Conservation (phyloP, 495 filamentous ascomycete species). For the Penicillium samsonianum region DNA sequence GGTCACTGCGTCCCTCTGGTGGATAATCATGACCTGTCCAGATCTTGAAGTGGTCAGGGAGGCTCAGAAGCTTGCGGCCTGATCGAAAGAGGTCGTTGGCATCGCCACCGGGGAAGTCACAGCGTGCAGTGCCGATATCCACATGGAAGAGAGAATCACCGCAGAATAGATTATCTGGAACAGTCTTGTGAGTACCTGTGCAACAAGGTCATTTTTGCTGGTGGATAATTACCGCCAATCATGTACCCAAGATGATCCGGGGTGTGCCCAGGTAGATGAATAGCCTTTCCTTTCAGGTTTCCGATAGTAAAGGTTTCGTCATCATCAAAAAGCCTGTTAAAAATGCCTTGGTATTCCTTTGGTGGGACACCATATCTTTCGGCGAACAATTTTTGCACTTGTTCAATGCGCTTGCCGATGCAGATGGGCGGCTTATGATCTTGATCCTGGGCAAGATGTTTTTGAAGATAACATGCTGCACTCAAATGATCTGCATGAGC, state of each 20-base stretch:
- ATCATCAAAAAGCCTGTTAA: slow-evolving; percentile 56
- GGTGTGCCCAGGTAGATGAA: slow-evolving; percentile 63
- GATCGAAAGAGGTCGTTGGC: slow-evolving; percentile 49
- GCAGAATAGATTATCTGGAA: slow-evolving; percentile 55
- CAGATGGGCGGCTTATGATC: slow-evolving; percentile 39
- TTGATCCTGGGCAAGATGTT: slow-evolving; percentile 31
- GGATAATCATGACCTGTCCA: slow-evolving; percentile 57
- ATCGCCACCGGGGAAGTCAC: slow-evolving; percentile 61
- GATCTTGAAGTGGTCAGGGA: slow-evolving; percentile 48
- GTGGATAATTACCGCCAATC: slow-evolving; percentile 44
- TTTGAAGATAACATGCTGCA: slow-evolving; percentile 55
- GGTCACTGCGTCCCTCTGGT: slow-evolving; percentile 28
- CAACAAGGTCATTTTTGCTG: not conserved
- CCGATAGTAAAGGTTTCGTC: slow-evolving; percentile 55
- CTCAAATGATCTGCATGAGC: slow-evolving; percentile 66
- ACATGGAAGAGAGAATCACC: slow-evolving; percentile 62
- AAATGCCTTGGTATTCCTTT: slow-evolving; percentile 45
- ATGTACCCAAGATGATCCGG: slow-evolving; percentile 62
- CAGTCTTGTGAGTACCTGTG: slow-evolving; percentile 3
- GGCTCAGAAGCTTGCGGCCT: slow-evolving; percentile 43
- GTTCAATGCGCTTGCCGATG: slow-evolving; percentile 56
- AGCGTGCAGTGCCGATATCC: slow-evolving; percentile 60
- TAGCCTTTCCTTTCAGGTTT: slow-evolving; percentile 40
- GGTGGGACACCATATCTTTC: slow-evolving; percentile 45
- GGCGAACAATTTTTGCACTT: slow-evolving; percentile 54